A percentile compares a stretch with the other conserved stretches of the same genome.
phyloP scores from a whole-genome alignment of 768 basidiomycete genomes.

The Floccularia luteovirens region DNA sequence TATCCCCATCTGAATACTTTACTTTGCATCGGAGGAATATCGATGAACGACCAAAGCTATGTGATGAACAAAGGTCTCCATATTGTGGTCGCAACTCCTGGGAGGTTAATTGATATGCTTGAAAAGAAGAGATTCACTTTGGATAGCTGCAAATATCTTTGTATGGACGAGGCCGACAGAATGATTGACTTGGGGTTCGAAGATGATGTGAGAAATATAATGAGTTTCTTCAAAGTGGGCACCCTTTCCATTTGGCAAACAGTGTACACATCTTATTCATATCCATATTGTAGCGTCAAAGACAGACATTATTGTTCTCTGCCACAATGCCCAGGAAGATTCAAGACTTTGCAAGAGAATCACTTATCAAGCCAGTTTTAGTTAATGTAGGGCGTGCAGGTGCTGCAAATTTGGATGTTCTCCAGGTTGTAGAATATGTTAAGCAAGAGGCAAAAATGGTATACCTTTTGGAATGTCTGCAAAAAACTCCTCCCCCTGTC shows the following conservation, averaged over 20 bases:
- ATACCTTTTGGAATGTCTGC: slow-evolving; percentile 92
- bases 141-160: slow-evolving; percentile 90
- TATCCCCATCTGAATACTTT: slow-evolving; percentile 86
- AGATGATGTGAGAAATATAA: slow-evolving; percentile 97
- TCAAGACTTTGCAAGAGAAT: slow-evolving; percentile 96
- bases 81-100: slow-evolving; percentile 95
- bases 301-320: slow-evolving; percentile 95
- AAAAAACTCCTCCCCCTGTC: slow-evolving; percentile 97
- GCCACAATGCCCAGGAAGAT: slow-evolving; percentile 99
- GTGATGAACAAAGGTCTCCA: slow-evolving; percentile 88
- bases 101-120: slow-evolving; percentile 95
- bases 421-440: slow-evolving; percentile 97
- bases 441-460: slow-evolving; percentile 99
- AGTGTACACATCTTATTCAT: slow-evolving; percentile 1
- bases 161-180: slow-evolving; percentile 98
- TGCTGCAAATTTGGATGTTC: slow-evolving; percentile 93
- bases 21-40: slow-evolving; percentile 95
- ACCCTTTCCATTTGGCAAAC: slow-evolving; percentile 9
- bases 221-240: slow-evolving; percentile 99
- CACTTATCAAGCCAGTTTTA: slow-evolving; percentile 88
- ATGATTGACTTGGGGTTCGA: slow-evolving; percentile 99
- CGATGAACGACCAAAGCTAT: slow-evolving; percentile 96
- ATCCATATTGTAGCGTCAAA: slow-evolving; percentile 59
- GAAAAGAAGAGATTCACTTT: slow-evolving; percentile 93
- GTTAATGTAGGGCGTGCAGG: slow-evolving; percentile 98